These are phyloP conservation scores for Xenoacremonium recifei DNA, from an alignment of 2,329 filamentous ascomycete species.

Conservation along the genomic window DNA sequence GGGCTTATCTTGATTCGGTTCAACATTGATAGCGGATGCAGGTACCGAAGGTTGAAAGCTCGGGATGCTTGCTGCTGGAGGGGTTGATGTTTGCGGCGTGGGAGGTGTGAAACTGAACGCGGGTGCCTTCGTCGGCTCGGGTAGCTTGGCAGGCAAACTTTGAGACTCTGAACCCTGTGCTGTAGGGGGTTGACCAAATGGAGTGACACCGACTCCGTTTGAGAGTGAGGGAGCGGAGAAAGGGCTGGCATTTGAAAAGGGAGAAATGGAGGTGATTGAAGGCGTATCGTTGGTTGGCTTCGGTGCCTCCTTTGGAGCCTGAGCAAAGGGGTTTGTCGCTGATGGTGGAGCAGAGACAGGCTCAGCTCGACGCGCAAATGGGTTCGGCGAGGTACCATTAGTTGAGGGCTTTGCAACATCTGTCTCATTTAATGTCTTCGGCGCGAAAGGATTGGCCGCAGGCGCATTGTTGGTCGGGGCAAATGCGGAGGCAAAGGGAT, in stretches of 20 bases:
- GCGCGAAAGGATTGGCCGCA: slow-evolving; percentile 25
- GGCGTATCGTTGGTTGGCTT: no score
- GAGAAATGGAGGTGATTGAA: background rate
- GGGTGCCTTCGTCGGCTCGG: slow-evolving; percentile 8
- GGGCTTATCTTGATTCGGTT: no score
- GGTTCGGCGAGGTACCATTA: no score
- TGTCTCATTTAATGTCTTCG: no score
- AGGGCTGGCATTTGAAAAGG: slow-evolving; percentile 4
- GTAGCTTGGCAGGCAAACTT: background rate
- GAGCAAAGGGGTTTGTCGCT: no score
- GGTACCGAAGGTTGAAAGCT: background rate
- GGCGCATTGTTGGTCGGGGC: slow-evolving; percentile 7
- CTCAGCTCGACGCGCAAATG: no score
- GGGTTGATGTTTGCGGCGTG: slow-evolving; percentile 8
- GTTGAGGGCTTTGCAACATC: no score
- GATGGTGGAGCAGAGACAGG: no score
- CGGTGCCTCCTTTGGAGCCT: no score
- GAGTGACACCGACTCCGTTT: no score
- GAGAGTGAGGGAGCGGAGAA: slow-evolving; percentile 1
- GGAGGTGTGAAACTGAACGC: slow-evolving; percentile 12
- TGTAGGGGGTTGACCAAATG: background rate
- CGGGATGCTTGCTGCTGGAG: slow-evolving; percentile 6
- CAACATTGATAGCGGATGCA: no score
- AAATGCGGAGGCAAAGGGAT: slow-evolving; percentile 20
- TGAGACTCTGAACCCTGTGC: background rate